Evolutionary conservation across 495 filamentous ascomycete species (phyloP), one percentile per base, ranked within the genome.

Genomic region (Xylaria scruposa): DNA sequence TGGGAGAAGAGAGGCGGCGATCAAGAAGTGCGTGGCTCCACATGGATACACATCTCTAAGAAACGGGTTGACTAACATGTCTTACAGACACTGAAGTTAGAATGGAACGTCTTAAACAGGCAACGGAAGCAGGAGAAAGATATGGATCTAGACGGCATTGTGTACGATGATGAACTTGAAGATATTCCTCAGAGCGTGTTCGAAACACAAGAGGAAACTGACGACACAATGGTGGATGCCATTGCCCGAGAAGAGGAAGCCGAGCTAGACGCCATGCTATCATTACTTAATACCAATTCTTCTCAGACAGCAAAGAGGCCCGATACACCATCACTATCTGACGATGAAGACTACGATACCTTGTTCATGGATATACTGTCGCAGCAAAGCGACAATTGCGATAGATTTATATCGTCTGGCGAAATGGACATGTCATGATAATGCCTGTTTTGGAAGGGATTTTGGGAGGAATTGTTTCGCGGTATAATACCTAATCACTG

Each of bases 1-100:
- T 89, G 91, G 88, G 79, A 90, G 80, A 70, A 88, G 79, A 84
- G 93, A 82, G 88, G 89, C 49, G 83, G 93, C 2, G 92, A 93
- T 58, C 93, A 97, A 70, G 91, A 97, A 86, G 90, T 97, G 83
- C 36, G 81, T 77, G 40, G 24, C 33, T 59, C 67, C 15, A 53
- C n/a, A 58, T 33, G 7, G 40, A 2, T 15, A 12, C 21, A 24
- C 26, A 56, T 36, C 6, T n/a, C 49, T 4, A 8, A 49, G 47
- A 42, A 0, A 21, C 13, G n/a, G 33, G 1, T 17, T 49, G 68
- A 53, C 69, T 81, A 68, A 81, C 68, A 13, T n/a, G n/a, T 31
- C n/a, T 17, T 31, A 51, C 61, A 88, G 86, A 78, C 86, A 6
- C 75, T 87, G 13, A 83, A 82, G 63, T 77, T 86, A 15, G 85